Base-by-base conservation (phyloP, 805 yeast genomes). In the Candida glaebosa region DNA sequence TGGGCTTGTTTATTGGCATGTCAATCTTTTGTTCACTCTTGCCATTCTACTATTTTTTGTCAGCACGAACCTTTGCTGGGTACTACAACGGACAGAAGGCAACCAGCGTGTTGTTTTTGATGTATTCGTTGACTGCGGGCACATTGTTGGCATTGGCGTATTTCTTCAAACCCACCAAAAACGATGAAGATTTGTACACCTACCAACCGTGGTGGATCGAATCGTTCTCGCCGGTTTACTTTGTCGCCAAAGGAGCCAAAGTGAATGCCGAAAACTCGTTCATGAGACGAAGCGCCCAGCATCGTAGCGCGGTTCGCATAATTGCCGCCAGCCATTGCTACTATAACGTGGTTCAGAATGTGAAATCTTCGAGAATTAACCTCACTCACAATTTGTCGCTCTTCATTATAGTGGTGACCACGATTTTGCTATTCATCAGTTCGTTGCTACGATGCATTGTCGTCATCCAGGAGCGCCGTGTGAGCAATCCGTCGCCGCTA, bases 151-250 rank as follows among this genome's bases (percentile, higher is more conserved):
- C 56, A 0, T 56, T 74, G 35, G 79, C 89, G 1, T 84, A 65
- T 53, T 43, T 73, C 32, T 63, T 81, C 51, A 75, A 75, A 46
- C 80, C 87, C 16, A 76, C 85, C 5, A 44, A 63, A 25, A 64
- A 61, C 30, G 79, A 78, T 45, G 72, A 70, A 46, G 57, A 63
- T 32, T 67, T 81, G 30, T 71, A 76, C 50, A 79, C 80, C 47
- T 84, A 78, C 57, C 86, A 80, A 56, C 87, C 95, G 28, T 81
- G 82, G 75, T 85, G 93, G 93, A 80, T 85, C 53, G 80, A 81
- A 57, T 72, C 79, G 4, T 82, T 84, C 50, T 53, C 63, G 18
- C 72, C 81, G 14, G 62, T 67, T 38, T 85, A 84, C 60, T 84
- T 71, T 61, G 82, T 81, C 10, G 68, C 70, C 46, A 73, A 71